Percentiles rank a stretch among this genome's conserved stretches.
Conservation (phyloP, 1,284 basidiomycete genomes). For the Ganoderma resinaceum region DNA sequence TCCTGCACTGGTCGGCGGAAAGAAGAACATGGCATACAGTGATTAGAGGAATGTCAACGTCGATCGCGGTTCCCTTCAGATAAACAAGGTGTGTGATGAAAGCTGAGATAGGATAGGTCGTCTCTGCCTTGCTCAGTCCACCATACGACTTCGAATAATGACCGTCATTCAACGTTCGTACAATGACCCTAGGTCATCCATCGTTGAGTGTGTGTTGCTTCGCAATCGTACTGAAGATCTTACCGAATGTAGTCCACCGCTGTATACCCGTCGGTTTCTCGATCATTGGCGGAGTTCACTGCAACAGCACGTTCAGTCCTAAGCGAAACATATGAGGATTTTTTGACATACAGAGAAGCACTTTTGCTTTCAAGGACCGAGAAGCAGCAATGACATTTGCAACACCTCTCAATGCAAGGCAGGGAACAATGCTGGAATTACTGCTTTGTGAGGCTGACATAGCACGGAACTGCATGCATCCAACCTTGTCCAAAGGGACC, state of each 20-base stretch:
- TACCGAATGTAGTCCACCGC: constrained; percentile 87
- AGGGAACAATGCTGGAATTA: constrained; percentile 79
- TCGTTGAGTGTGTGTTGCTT: neutral
- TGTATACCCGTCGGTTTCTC: constrained; percentile 88
- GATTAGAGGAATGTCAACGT: constrained; percentile 66
- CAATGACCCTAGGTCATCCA: constrained; percentile 62
- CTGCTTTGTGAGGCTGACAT: neutral
- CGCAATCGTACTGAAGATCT: constrained; percentile 14
- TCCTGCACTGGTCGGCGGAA: neutral
- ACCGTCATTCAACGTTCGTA: constrained; percentile 70
- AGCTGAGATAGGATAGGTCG: constrained; percentile 71
- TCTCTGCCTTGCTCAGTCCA: constrained; percentile 60
- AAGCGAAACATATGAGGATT: neutral
- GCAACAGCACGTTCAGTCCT: constrained; percentile 18
- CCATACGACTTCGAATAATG: constrained; percentile 59
- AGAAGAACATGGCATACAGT: constrained; percentile 54
- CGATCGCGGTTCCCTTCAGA: constrained; percentile 66
- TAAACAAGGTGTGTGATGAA: constrained; percentile 89
- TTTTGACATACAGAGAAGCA: constrained; percentile 74
- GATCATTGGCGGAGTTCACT: constrained; percentile 92
- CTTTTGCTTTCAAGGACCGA: constrained; percentile 75
- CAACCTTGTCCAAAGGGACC: constrained; percentile 92
- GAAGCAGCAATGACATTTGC: constrained; percentile 84
- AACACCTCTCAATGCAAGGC: constrained; percentile 86
- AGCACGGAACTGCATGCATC: constrained; percentile 13